Evolutionary conservation across 1,139 yeast genomes (phyloP).

Genomic region (Barnettozyma hawaiiensis): DNA sequence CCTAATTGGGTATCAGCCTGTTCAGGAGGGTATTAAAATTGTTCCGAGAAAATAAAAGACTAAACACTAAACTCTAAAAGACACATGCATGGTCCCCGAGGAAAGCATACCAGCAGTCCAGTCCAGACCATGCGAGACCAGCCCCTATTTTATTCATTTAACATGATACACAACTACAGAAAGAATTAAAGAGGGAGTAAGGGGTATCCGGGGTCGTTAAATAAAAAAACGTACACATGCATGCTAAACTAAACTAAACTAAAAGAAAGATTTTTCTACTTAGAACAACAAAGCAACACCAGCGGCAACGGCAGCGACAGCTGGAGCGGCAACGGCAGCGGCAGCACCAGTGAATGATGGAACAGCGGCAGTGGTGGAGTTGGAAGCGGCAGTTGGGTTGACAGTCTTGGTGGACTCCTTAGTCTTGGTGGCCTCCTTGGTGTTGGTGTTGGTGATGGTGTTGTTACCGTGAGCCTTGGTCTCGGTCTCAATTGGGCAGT

Average conservation of each 20-base stretch:
- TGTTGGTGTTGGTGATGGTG: slow-evolving; percentile 5
- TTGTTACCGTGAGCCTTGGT: slow-evolving; percentile 6
- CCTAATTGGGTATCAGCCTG: background rate
- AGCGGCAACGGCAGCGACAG: slow-evolving; percentile 26
- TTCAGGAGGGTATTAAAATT: no score
- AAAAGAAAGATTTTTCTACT: slow-evolving; percentile 4
- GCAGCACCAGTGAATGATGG: no score
- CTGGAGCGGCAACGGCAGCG: no score
- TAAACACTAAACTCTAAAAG: no score
- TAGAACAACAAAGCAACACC: slow-evolving; percentile 28
- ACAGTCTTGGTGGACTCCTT: slow-evolving; percentile 2
- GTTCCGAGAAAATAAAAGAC: no score
- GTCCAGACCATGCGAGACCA: no score
- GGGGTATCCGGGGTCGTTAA: slow-evolving; percentile 2
- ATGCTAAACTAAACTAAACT: background rate
- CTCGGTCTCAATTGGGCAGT: slow-evolving; percentile 29
- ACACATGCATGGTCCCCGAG: no score
- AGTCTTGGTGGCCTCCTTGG: background rate
- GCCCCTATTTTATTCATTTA: no score
- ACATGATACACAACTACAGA: background rate
- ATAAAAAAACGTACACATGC: background rate
- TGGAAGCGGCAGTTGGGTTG: slow-evolving; percentile 8
- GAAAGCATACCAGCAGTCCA: no score
- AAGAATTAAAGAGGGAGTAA: background rate
- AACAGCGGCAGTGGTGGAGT: slow-evolving; percentile 15